phyloP scores from a whole-genome alignment of 2,329 filamentous ascomycete genomes.

The Alternaria sp. region DNA sequence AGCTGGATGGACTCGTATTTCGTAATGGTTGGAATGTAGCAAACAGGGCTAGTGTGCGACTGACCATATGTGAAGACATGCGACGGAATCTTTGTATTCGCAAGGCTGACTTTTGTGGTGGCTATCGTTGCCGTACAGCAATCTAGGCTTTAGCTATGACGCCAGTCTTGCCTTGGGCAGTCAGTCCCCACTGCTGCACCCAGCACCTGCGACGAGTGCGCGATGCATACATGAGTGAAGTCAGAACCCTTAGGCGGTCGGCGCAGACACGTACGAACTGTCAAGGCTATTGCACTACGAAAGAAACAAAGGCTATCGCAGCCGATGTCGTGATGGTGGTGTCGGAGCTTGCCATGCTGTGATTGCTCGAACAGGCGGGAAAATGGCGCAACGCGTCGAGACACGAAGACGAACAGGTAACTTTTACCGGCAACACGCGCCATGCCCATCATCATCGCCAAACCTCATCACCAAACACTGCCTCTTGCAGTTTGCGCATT shows the following conservation, averaged over 20 bases:
- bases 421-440: conserved; percentile 20
- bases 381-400: conserved; percentile 23
- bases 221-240: background rate
- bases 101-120: background rate
- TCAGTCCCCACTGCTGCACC: background rate
- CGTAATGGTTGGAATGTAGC: background rate
- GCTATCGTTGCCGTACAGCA: background rate
- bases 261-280: background rate
- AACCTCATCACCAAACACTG: background rate
- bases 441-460: background rate
- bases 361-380: conserved; percentile 20
- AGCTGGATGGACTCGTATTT: background rate
- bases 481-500: background rate
- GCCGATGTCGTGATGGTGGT: conserved; percentile 3
- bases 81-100: background rate
- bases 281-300: background rate
- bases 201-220: background rate
- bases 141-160: background rate
- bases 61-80: background rate
- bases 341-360: conserved; percentile 16
- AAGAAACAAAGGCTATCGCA: conserved; percentile 8
- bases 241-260: background rate
- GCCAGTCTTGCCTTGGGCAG: background rate
- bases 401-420: conserved; percentile 20
- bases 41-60: background rate